Conservation (phyloP, 768 basidiomycete species). For the Macrolepiota fuliginosa region DNA sequence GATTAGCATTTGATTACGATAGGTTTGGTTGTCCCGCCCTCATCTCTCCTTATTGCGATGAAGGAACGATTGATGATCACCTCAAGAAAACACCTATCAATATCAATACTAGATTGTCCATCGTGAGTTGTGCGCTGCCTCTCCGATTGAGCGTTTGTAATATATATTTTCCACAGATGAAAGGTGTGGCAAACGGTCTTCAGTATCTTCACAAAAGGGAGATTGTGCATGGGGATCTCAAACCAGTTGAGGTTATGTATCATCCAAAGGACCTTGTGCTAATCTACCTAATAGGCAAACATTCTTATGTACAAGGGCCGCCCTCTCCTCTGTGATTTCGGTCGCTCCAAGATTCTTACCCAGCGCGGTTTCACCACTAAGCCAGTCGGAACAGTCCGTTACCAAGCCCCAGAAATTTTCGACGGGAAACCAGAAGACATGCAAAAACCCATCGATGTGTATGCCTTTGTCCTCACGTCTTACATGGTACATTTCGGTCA, state of each 20-base stretch:
- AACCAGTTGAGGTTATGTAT: background rate
- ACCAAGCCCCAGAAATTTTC: slow-evolving; percentile 4
- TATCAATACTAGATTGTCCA: background rate
- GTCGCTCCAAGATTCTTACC: slow-evolving; percentile 15
- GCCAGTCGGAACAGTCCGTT: slow-evolving; percentile 12
- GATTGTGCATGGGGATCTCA: slow-evolving; percentile 6
- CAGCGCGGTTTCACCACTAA: slow-evolving; percentile 16
- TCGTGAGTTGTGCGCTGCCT: background rate
- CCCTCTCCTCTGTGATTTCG: background rate
- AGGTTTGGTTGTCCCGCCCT: background rate
- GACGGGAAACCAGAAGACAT: background rate
- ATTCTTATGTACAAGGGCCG: background rate
- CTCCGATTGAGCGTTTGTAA: background rate
- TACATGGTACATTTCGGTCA: slow-evolving; percentile 14
- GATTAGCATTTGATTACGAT: slow-evolving; percentile 5
- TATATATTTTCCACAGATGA: background rate
- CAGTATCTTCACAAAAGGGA: background rate
- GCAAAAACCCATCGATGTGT: slow-evolving; percentile 17
- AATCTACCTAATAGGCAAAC: background rate
- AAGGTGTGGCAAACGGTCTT: background rate
- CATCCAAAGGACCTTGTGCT: background rate
- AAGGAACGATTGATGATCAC: background rate
- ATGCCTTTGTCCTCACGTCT: slow-evolving; percentile 15
- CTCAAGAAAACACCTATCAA: background rate
- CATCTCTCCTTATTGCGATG: slow-evolving; percentile 5